A percentile compares a stretch with the other conserved stretches of the same genome.
These are phyloP conservation scores for Neurospora hispaniola DNA, from an alignment of 495 filamentous ascomycete species.

Conservation along the genomic window DNA sequence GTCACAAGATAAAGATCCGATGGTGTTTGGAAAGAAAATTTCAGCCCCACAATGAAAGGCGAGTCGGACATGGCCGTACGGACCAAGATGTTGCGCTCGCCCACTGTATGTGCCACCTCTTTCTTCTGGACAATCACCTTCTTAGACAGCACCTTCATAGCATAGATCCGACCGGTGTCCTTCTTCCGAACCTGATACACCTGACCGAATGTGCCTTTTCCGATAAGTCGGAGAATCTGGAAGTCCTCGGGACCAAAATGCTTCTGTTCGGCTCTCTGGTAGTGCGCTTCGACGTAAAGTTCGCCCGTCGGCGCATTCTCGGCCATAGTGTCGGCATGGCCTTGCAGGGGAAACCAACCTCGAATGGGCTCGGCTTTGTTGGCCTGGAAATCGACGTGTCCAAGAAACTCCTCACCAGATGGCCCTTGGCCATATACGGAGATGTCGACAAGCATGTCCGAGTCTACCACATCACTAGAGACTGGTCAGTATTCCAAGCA, in stretches of 20 bases:
- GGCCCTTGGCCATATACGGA: conserved; percentile 80
- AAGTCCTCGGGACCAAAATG: conserved; percentile 97
- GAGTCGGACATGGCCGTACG: conserved; percentile 92
- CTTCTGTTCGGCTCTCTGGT: conserved; percentile 82
- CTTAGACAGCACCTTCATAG: conserved; percentile 98
- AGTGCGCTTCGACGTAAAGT: conserved; percentile 74
- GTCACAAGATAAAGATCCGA: conserved; percentile 96
- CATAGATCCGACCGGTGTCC: conserved; percentile 91
- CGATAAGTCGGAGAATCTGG: conserved; percentile 88
- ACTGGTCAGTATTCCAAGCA: conserved; percentile 21
- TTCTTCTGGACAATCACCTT: conserved; percentile 99
- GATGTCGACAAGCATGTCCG: conserved; percentile 83
- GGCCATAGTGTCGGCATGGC: conserved; percentile 42
- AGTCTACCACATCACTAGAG: conserved; percentile 81
- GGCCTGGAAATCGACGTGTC: conserved; percentile 72
- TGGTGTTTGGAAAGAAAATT: conserved; percentile 97
- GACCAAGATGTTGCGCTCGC: conserved; percentile 93
- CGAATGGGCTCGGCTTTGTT: conserved; percentile 53
- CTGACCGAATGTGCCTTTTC: conserved; percentile 98
- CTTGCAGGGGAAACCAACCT: conserved; percentile 75
- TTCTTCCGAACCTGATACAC: conserved; percentile 99
- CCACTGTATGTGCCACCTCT: conserved; percentile 92
- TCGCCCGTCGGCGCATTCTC: conserved; percentile 70
- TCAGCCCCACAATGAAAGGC: conserved; percentile 94
- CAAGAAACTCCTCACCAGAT: conserved; percentile 80